Evolutionary conservation across 1,139 yeast species (phyloP).

Genomic region (Candida dubliniensis): DNA sequence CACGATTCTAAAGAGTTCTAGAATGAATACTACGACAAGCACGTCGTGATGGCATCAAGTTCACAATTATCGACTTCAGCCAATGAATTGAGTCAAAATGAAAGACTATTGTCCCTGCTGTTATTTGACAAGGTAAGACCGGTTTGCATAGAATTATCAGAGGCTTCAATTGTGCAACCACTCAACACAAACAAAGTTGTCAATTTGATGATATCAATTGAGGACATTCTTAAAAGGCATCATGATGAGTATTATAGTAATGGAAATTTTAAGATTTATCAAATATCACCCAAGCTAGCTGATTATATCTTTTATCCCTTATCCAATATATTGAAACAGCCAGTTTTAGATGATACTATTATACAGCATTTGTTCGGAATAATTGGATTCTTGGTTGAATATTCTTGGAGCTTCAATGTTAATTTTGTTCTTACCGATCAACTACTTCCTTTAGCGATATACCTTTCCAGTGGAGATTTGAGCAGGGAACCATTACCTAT

Average conservation of each 20-base stretch:
- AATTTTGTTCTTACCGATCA: constrained; percentile 34
- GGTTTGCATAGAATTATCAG: constrained; percentile 33
- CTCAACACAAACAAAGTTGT: constrained; percentile 15
- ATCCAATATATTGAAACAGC: constrained; percentile 33
- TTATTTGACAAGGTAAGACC: constrained; percentile 36
- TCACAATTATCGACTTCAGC: background rate
- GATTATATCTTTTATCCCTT: constrained; percentile 47
- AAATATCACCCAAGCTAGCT: constrained; percentile 33
- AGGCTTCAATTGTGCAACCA: constrained; percentile 16
- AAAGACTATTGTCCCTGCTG: constrained; percentile 25
- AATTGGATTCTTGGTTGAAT: constrained; percentile 27
- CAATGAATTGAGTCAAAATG: constrained; percentile 3
- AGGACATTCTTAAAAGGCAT: constrained; percentile 18
- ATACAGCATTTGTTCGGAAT: constrained; percentile 27
- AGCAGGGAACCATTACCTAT: constrained; percentile 5
- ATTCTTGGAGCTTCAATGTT: constrained; percentile 34
- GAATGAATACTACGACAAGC: too few species aligned
- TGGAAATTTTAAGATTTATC: constrained; percentile 19
- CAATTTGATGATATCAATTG: constrained; percentile 15
- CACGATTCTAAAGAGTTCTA: too few species aligned
- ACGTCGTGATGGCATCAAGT: constrained; percentile 1
- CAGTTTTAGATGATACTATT: constrained; percentile 21
- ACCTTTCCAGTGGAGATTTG: constrained; percentile 17
- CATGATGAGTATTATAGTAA: constrained; percentile 12
- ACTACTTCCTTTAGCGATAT: constrained; percentile 35